These are phyloP conservation scores for Pythium biforme DNA, from an alignment of 352 stramenopile genomes.

Conservation along the genomic window DNA sequence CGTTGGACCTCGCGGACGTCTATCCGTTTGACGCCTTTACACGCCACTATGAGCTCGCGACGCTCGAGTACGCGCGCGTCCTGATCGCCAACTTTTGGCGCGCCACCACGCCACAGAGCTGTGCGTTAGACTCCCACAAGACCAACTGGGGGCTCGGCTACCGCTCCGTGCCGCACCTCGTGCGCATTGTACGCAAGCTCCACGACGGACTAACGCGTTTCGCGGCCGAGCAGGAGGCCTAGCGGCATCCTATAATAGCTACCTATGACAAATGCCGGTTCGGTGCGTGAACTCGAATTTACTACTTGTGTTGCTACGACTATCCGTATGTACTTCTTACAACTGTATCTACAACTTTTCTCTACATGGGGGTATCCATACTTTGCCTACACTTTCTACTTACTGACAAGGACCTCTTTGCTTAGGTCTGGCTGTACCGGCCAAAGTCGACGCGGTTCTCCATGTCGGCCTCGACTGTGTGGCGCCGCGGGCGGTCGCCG, in stretches of 20 bases:
- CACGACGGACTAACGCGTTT: conserved; percentile 36
- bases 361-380: no score
- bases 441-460: conserved; percentile 51
- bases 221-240: conserved; percentile 31
- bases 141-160: conserved; percentile 75
- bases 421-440: conserved; percentile 52
- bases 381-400: conserved; percentile 12
- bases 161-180: conserved; percentile 56
- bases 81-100: conserved; percentile 68
- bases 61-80: conserved; percentile 64
- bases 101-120: conserved; percentile 45
- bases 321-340: not conserved
- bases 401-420: not conserved
- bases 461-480: conserved; percentile 25
- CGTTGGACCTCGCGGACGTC: not conserved
- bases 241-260: no score
- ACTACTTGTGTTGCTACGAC: not conserved
- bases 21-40: conserved; percentile 57
- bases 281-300: no score
- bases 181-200: conserved; percentile 55
- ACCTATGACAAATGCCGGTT: no score
- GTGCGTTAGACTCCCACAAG: conserved; percentile 36
- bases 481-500: conserved; percentile 9
- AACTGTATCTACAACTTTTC: no score
- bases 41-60: conserved; percentile 57